These are phyloP conservation scores for Hyaloperonospora arabidopsidis DNA, from an alignment of 352 stramenopile species.

Conservation along the genomic window DNA sequence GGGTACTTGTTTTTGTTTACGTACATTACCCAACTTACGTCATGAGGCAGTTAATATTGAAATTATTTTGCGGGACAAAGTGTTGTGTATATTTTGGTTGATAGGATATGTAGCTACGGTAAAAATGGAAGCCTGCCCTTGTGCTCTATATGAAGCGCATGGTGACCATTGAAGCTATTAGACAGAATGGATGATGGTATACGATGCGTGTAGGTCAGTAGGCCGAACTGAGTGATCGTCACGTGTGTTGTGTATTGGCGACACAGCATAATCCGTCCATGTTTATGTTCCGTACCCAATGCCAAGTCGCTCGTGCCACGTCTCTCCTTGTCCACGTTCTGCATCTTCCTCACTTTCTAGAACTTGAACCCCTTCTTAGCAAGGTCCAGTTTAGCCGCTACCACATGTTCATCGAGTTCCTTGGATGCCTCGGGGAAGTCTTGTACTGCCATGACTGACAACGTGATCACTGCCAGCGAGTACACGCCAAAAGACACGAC, in stretches of 20 bases:
- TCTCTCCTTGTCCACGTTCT: not conserved
- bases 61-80: too few relatives aligned
- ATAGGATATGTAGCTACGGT: too few relatives aligned
- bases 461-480: constrained; percentile 54
- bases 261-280: too few relatives aligned
- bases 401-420: constrained; percentile 58
- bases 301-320: not conserved
- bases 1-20: not conserved
- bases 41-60: too few relatives aligned
- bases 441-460: constrained; percentile 63
- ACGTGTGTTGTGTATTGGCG: too few relatives aligned
- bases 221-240: too few relatives aligned
- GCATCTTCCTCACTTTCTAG: constrained; percentile 5
- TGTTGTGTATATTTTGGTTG: too few relatives aligned
- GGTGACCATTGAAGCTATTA: too few relatives aligned
- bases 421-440: constrained; percentile 62
- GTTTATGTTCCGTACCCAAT: not conserved
- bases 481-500: constrained; percentile 67
- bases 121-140: not conserved
- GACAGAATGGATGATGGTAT: too few relatives aligned
- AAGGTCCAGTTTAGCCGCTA: constrained; percentile 58
- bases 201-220: too few relatives aligned
- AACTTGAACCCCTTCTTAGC: constrained; percentile 53
- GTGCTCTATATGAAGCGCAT: not conserved
- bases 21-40: constrained; percentile 1